A percentile compares a stretch with the other conserved stretches of the same genome.
phyloP scores from a whole-genome alignment of 2,329 filamentous ascomycete species.

The Nothophoma quercina region DNA sequence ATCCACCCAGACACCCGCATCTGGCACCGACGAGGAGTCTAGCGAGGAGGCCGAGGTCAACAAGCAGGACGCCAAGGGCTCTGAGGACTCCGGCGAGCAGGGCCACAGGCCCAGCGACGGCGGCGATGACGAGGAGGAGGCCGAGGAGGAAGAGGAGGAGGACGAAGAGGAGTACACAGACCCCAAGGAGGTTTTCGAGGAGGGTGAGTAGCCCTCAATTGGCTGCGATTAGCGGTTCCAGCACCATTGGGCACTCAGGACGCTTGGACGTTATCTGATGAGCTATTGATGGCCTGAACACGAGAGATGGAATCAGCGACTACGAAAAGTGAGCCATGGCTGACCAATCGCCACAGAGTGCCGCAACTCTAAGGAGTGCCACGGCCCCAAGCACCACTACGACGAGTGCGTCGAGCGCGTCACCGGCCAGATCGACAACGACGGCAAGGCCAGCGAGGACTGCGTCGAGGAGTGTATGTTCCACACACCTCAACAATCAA shows the following conservation, averaged over 20 bases:
- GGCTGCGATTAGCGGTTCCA: not conserved
- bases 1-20: constrained; percentile 48
- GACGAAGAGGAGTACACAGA: constrained; percentile 86
- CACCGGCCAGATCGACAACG: constrained; percentile 71
- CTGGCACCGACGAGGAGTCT: constrained; percentile 55
- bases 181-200: constrained; percentile 85
- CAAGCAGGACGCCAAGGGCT: constrained; percentile 50
- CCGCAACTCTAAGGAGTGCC: constrained; percentile 83
- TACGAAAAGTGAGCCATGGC: constrained; percentile 18
- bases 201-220: constrained; percentile 72
- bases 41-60: constrained; percentile 53
- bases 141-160: constrained; percentile 76
- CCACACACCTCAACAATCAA: not conserved
- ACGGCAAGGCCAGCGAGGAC: constrained; percentile 84
- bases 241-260: not conserved
- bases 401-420: constrained; percentile 98
- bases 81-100: constrained; percentile 54
- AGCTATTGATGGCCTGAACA: constrained; percentile 14
- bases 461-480: constrained; percentile 98
- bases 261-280: constrained; percentile 4
- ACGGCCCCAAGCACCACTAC: constrained; percentile 93
- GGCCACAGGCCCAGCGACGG: constrained; percentile 57
- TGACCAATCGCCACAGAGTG: constrained; percentile 71
- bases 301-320: not conserved
- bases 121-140: constrained; percentile 59